A percentile compares a stretch with the other conserved stretches of the same genome.
These are phyloP conservation scores for Nicotiana noctiflora DNA, from an alignment of 257 asterid species.

Conservation along the genomic window DNA sequence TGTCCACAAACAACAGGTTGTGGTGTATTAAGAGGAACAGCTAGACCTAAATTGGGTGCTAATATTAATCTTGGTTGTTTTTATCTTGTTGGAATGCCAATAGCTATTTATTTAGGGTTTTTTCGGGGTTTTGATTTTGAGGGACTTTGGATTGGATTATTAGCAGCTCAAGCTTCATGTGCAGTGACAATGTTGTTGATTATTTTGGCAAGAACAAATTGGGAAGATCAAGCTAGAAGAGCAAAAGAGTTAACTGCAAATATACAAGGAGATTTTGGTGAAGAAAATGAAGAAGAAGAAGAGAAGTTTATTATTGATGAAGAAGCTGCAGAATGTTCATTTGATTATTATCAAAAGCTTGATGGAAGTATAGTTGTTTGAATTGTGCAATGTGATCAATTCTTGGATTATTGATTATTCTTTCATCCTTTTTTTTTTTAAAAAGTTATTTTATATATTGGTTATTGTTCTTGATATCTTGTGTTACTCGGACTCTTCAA, in stretches of 20 bases:
- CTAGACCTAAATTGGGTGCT: constrained; percentile 52
- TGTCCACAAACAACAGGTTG: constrained; percentile 59
- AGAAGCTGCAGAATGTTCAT: constrained; percentile 19
- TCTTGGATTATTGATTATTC: not conserved
- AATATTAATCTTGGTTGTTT: constrained; percentile 54
- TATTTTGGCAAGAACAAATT: constrained; percentile 37
- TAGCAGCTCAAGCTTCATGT: constrained; percentile 54
- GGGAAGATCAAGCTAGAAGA: constrained; percentile 43
- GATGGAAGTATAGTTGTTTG: constrained; percentile 6
- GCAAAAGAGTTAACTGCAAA: constrained; percentile 40
- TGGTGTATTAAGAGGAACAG: constrained; percentile 52
- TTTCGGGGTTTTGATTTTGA: constrained; percentile 26
- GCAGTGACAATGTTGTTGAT: constrained; percentile 38
- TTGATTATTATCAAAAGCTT: not conserved
- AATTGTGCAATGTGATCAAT: not conserved
- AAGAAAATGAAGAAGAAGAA: constrained; percentile 13
- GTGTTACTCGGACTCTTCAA: not conserved
- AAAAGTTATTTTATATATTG: not conserved
- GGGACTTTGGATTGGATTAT: constrained; percentile 54
- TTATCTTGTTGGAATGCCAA: constrained; percentile 53
- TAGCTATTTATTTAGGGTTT: constrained; percentile 41
- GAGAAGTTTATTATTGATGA: constrained; percentile 17
- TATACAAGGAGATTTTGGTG: not conserved
- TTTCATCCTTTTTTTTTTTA: not conserved
- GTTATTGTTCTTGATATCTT: not conserved